Base-by-base conservation (phyloP, 2,329 filamentous ascomycete species). In the Exophiala sp. region DNA sequence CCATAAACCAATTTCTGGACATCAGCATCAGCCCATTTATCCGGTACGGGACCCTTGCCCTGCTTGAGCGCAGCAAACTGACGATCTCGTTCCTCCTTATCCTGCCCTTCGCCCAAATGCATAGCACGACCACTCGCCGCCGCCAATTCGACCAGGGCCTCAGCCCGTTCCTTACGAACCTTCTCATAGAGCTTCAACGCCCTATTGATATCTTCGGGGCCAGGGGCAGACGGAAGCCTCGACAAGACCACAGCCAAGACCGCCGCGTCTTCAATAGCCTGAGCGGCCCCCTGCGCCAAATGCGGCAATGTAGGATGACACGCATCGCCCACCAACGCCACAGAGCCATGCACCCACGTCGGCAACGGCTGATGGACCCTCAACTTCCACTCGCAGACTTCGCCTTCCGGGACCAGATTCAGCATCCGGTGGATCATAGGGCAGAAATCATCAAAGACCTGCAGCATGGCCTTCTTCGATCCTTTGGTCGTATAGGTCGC, bases 11-110 rank as follows among this genome's bases (percentile, higher is more conserved):
- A 77, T 65, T 76, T 74, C 66, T 85, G 82, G 35, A 85, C 79
- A 60, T 85, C 81, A 8, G 81, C 80, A 64, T 82, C 83, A 6
- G 24, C 24, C 82, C 82, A 85, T 69, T 83, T 85, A 67, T 85
- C 82, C 9, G 79, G 79, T 23, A 82, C 73, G 8, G 68, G 68
- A 7, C 68, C 68, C 16, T 70, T 72, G 1, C 73, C 72, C 58
- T 69, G 62, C 55, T 70, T 73, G 53, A 77, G 70, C 46, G 75
- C 74, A 47, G 73, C 74, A 63, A 81, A 81, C 44, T 74, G 68
- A 62, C 69, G 73, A 56, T 82, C 78, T 3, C 78, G 66, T 63
- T 80, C 75, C 58, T 78, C 75, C 66, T 81, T 79, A 5, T 27
- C 79, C 30, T 73, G 74, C 3, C 79, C 79, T 3, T 77, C 73